phyloP scores from a whole-genome alignment of 2,329 filamentous ascomycete genomes.

The Emergomyces africanus region DNA sequence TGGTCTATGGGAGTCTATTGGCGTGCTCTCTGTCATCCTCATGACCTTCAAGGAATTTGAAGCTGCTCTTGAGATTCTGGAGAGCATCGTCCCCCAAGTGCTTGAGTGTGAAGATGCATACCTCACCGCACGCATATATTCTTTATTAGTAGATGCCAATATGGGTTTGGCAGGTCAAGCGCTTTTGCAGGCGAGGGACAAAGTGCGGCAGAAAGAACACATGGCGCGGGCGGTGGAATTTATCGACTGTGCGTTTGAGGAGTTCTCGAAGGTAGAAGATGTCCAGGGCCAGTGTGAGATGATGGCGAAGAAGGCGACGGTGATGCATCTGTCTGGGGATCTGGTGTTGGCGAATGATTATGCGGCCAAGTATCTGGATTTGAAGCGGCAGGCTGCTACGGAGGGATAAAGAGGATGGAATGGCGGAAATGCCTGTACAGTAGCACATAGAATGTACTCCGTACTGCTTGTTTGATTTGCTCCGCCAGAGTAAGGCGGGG shows the following conservation, averaged over 20 bases:
- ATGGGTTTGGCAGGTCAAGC: constrained; percentile 59
- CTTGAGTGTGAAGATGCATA: constrained; percentile 56
- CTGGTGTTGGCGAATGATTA: constrained; percentile 51
- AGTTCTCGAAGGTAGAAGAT: constrained; percentile 57
- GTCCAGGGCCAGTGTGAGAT: constrained; percentile 60
- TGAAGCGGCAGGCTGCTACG: constrained; percentile 25
- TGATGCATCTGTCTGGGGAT: constrained; percentile 60
- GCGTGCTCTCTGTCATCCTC: constrained; percentile 54
- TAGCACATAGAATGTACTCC: no score
- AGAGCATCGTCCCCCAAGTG: constrained; percentile 60
- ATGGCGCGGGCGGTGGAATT: constrained; percentile 47
- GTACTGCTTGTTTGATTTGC: neutral
- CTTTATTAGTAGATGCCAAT: constrained; percentile 59
- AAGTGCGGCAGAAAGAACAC: constrained; percentile 41
- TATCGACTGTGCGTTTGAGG: constrained; percentile 49
- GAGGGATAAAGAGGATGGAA: neutral
- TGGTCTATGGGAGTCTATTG: constrained; percentile 60
- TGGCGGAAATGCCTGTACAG: no score
- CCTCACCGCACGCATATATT: constrained; percentile 55
- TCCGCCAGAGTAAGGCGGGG: neutral
- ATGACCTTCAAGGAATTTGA: constrained; percentile 58
- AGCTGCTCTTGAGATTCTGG: constrained; percentile 51
- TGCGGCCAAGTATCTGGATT: constrained; percentile 50
- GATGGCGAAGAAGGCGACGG: constrained; percentile 67
- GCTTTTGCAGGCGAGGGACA: constrained; percentile 17